Evolutionary conservation across 75 land plant genomes (phyloP).

Genomic region (Sequoiadendron giganteum): DNA sequence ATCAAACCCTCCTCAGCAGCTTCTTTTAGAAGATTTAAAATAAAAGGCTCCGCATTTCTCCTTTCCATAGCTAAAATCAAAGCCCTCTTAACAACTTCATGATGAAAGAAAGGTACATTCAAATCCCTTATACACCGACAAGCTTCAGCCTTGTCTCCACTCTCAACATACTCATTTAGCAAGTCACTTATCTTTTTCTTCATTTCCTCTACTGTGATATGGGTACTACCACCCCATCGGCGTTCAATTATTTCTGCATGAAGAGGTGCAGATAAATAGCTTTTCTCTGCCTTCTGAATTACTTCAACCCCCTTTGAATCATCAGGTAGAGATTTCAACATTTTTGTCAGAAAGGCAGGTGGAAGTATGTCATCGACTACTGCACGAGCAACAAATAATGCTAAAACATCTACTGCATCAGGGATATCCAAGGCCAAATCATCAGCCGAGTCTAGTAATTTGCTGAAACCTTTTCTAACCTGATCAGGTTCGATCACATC

Average conservation of each 20-base stretch:
- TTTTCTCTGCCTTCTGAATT: slow-evolving; percentile 71
- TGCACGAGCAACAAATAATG: slow-evolving; percentile 79
- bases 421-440: slow-evolving; percentile 73
- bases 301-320: slow-evolving; percentile 59
- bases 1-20: slow-evolving; percentile 86
- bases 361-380: slow-evolving; percentile 88
- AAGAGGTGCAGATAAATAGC: slow-evolving; percentile 77
- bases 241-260: slow-evolving; percentile 78
- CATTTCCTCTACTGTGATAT: slow-evolving; percentile 77
- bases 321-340: slow-evolving; percentile 38
- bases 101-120: slow-evolving; percentile 85
- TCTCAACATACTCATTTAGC: slow-evolving; percentile 68
- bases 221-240: slow-evolving; percentile 81
- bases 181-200: slow-evolving; percentile 68
- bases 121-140: slow-evolving; percentile 81
- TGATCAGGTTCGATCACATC: slow-evolving; percentile 65
- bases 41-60: slow-evolving; percentile 49
- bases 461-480: slow-evolving; percentile 59
- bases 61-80: slow-evolving; percentile 74
- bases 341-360: slow-evolving; percentile 61
- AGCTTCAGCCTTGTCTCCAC: slow-evolving; percentile 70
- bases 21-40: slow-evolving; percentile 68
- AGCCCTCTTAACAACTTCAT: slow-evolving; percentile 94
- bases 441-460: slow-evolving; percentile 74
- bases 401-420: slow-evolving; percentile 78